phyloP scores from a whole-genome alignment of 2,329 filamentous ascomycete genomes.

The Aureobasidium lini region DNA sequence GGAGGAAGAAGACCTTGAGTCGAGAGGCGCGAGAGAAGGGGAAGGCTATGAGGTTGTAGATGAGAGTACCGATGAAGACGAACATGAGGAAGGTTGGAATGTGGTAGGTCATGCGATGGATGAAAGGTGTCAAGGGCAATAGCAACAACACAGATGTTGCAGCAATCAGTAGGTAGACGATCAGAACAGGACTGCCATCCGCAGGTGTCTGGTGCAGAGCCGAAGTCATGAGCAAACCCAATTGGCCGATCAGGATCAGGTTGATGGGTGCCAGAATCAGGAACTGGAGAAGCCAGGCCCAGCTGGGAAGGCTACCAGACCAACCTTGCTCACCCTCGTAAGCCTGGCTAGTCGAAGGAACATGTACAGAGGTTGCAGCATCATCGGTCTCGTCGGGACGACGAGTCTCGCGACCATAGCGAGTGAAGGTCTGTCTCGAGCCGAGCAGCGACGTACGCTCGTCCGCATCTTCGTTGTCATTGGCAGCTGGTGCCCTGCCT shows the following conservation, averaged over 20 bases:
- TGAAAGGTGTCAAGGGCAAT: conserved; percentile 70
- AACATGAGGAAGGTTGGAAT: conserved; percentile 69
- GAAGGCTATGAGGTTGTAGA: conserved; percentile 82
- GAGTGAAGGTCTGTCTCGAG: conserved; percentile 17
- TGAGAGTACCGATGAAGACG: conserved; percentile 65
- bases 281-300: conserved; percentile 84
- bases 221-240: conserved; percentile 64
- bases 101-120: conserved; percentile 79
- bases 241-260: conserved; percentile 68
- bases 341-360: conserved; percentile 27
- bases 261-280: conserved; percentile 71
- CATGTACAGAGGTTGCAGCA: conserved; percentile 19
- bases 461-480: conserved; percentile 37
- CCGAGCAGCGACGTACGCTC: conserved; percentile 51
- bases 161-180: conserved; percentile 65
- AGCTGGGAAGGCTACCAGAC: conserved; percentile 70
- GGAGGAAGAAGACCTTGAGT: conserved; percentile 82
- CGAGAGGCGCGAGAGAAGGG: conserved; percentile 75
- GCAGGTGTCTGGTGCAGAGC: conserved; percentile 73
- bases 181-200: conserved; percentile 67
- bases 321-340: conserved; percentile 75
- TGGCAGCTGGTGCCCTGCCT: conserved; percentile 26
- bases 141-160: conserved; percentile 63
- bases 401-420: conserved; percentile 16
- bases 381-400: conserved; percentile 19